Conservation (phyloP, 2,329 filamentous ascomycete genomes). For the Thielaviopsis populi region DNA sequence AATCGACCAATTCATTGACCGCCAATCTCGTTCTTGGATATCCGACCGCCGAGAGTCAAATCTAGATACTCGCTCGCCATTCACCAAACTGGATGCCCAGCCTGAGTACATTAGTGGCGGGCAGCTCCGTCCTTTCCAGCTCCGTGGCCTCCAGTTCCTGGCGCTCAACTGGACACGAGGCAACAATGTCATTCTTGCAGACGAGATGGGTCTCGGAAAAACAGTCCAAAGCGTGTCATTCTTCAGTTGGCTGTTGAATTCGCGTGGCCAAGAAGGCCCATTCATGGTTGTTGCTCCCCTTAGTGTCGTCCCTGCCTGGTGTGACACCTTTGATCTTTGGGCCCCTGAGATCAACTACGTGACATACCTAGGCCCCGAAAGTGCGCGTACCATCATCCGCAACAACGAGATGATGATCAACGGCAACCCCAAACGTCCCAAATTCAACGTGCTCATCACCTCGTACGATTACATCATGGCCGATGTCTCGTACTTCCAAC, state of each 20-base stretch:
- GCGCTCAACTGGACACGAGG: conserved; percentile 89
- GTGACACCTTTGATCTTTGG: conserved; percentile 94
- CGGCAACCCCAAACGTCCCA: conserved; percentile 73
- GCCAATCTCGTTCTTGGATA: conserved; percentile 62
- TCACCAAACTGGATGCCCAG: conserved; percentile 60
- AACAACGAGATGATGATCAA: conserved; percentile 82
- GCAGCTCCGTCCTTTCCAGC: conserved; percentile 79
- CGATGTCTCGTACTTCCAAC: conserved; percentile 69
- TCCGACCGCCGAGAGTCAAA: conserved; percentile 70
- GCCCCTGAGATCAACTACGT: conserved; percentile 93
- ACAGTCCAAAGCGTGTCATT: conserved; percentile 96
- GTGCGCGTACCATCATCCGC: conserved; percentile 71
- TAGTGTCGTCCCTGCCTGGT: conserved; percentile 95
- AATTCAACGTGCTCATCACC: conserved; percentile 94
- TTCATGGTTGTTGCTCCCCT: conserved; percentile 95
- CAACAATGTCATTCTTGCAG: conserved; percentile 92
- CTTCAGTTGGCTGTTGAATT: conserved; percentile 90
- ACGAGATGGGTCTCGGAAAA: conserved; percentile 97
- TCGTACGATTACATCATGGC: conserved; percentile 93
- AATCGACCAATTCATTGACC: conserved; percentile 82
- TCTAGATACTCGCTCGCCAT: conserved; percentile 57
- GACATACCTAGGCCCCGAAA: conserved; percentile 83
- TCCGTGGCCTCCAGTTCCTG: conserved; percentile 87
- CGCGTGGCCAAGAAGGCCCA: conserved; percentile 77
- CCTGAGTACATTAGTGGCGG: conserved; percentile 75